Evolutionary conservation across 2,329 filamentous ascomycete species (phyloP).

Genomic region (Aureobasidium sp.): DNA sequence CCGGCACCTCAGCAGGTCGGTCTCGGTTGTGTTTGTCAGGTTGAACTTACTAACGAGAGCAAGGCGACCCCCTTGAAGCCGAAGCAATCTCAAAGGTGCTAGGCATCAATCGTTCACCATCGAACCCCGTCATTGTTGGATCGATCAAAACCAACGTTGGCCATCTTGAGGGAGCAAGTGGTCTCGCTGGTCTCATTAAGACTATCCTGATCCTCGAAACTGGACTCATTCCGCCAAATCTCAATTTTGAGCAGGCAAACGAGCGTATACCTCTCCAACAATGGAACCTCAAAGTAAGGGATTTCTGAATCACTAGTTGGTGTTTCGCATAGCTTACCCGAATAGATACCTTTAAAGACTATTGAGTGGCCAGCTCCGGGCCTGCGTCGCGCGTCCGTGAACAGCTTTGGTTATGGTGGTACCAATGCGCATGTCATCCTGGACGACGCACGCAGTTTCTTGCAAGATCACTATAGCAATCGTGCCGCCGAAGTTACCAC

Average conservation of each 20-base stretch:
- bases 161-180: conserved; percentile 46
- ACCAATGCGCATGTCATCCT: conserved; percentile 26
- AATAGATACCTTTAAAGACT: background rate
- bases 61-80: conserved; percentile 26
- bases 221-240: conserved; percentile 22
- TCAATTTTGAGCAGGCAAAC: conserved; percentile 20
- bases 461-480: too few species aligned
- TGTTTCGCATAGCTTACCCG: background rate
- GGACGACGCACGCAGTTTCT: too few species aligned
- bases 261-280: conserved; percentile 24
- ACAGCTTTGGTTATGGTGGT: conserved; percentile 26
- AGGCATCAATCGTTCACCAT: background rate
- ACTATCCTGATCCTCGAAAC: conserved; percentile 22
- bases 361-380: background rate
- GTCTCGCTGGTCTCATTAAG: conserved; percentile 35
- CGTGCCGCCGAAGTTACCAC: too few species aligned
- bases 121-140: conserved; percentile 21
- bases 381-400: conserved; percentile 16
- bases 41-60: too few species aligned
- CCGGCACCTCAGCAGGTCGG: conserved; percentile 24
- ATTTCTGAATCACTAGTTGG: background rate
- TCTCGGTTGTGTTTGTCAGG: too few species aligned
- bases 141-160: conserved; percentile 33
- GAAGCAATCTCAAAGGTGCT: conserved; percentile 18
- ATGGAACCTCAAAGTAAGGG: background rate